Conservation (phyloP, 352 stramenopile species). For the Phytophthora palmivora region DNA sequence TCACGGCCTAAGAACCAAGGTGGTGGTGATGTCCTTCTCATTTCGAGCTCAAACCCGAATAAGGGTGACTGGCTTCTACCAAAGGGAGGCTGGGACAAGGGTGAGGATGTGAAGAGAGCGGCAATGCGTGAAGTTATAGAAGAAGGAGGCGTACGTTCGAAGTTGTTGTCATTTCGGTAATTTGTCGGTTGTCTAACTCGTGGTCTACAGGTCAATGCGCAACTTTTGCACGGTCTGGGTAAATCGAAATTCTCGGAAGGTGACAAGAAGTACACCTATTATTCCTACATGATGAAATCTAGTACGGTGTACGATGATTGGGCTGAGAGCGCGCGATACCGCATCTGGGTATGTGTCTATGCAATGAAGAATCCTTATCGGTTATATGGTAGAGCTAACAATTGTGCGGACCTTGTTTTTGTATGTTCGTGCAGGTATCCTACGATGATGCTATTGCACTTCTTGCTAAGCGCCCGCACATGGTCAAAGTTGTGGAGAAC, state of each 20-base stretch:
- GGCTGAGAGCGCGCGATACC: constrained; percentile 25
- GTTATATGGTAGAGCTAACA: no score
- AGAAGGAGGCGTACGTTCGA: constrained; percentile 22
- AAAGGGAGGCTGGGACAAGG: constrained; percentile 25
- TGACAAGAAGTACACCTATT: background rate
- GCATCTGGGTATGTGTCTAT: constrained; percentile 19
- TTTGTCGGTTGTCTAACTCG: no score
- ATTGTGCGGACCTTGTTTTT: no score
- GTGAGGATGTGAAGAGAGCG: constrained; percentile 3
- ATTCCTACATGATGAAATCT: constrained; percentile 14
- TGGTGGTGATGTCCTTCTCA: constrained; percentile 19
- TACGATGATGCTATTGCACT: constrained; percentile 16
- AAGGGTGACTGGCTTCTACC: no score
- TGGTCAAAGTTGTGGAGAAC: constrained; percentile 13
- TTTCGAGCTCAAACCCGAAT: constrained; percentile 25
- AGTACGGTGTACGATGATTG: constrained; percentile 17
- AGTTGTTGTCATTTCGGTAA: background rate
- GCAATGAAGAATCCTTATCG: no score
- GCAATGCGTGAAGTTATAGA: constrained; percentile 21
- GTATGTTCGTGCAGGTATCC: constrained; percentile 9
- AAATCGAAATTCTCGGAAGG: background rate
- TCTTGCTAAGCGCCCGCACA: constrained; percentile 1
- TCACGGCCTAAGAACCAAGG: background rate
- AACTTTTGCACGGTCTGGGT: background rate
- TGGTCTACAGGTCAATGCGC: constrained; percentile 1